Conservation (phyloP, 176 grass and related monocot genomes). For the Avena eriantha region DNA sequence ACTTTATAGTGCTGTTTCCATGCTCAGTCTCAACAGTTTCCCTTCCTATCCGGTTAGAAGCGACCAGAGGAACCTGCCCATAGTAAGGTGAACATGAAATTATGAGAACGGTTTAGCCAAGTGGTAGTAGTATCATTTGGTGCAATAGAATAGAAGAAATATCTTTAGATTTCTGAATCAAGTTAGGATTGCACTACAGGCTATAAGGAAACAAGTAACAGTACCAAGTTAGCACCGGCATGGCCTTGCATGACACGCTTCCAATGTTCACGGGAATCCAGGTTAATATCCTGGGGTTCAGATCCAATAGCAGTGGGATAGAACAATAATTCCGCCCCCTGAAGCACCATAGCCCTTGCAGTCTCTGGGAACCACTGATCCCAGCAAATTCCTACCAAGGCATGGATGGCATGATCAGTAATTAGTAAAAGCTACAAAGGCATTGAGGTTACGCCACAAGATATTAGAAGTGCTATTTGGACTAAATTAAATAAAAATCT, state of each 20-base stretch:
- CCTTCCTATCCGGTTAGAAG: slow-evolving; percentile 85
- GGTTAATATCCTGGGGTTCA: slow-evolving; percentile 79
- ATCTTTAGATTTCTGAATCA: not conserved
- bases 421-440: not conserved
- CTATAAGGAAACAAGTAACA: not conserved
- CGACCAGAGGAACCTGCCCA: slow-evolving; percentile 79
- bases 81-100: not conserved
- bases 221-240: slow-evolving; percentile 95
- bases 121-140: not conserved
- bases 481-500: not conserved
- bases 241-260: slow-evolving; percentile 99
- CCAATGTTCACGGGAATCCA: slow-evolving; percentile 88
- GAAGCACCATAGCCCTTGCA: slow-evolving; percentile 86
- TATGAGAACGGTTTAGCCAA: not conserved
- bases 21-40: slow-evolving; percentile 93
- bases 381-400: slow-evolving; percentile 80
- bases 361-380: slow-evolving; percentile 98
- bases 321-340: slow-evolving; percentile 82
- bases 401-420: not conserved
- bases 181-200: not conserved
- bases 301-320: slow-evolving; percentile 95
- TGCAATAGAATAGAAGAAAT: not conserved
- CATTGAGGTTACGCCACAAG: not conserved
- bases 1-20: slow-evolving; percentile 76
- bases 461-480: not conserved